A percentile compares a stretch with the other conserved stretches of the same genome.
phyloP scores from a whole-genome alignment of 2,329 filamentous ascomycete species.

The Sclerotinia minor region DNA sequence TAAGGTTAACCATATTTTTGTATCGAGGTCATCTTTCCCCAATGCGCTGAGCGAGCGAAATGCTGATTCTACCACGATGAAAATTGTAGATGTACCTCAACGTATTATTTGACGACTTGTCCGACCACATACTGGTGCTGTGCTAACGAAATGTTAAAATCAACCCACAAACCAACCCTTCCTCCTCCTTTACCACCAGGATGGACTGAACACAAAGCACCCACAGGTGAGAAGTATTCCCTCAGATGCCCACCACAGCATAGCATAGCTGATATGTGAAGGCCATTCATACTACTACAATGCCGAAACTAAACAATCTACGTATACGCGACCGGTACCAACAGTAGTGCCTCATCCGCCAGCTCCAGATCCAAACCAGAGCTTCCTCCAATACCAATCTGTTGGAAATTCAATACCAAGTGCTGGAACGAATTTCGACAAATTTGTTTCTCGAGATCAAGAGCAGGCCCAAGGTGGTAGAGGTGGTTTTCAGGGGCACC shows the following conservation, averaged over 20 bases:
- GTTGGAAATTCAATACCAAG: constrained; percentile 45
- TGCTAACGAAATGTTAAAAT: constrained; percentile 63
- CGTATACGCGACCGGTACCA: constrained; percentile 72
- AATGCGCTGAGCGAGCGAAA: not conserved
- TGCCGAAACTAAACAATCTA: constrained; percentile 77
- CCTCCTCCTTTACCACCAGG: constrained; percentile 67
- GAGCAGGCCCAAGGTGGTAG: constrained; percentile 36
- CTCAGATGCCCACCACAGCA: not conserved
- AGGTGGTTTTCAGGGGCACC: constrained; percentile 47
- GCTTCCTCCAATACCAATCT: constrained; percentile 48
- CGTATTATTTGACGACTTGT: not conserved
- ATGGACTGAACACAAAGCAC: constrained; percentile 93
- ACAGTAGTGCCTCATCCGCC: constrained; percentile 33
- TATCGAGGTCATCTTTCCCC: not conserved
- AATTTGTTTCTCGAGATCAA: constrained; percentile 28
- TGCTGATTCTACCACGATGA: not conserved
- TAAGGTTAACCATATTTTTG: constrained; percentile 7
- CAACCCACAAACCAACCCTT: constrained; percentile 65
- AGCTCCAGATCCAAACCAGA: constrained; percentile 42
- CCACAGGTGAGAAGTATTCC: constrained; percentile 50
- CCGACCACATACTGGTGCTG: not conserved
- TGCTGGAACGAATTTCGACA: constrained; percentile 42
- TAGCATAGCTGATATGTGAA: constrained; percentile 6
- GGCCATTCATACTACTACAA: constrained; percentile 86
- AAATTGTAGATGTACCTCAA: not conserved